Evolutionary conservation across 1,139 yeast genomes (phyloP).

Genomic region (Blastobotrys buckinghamii): DNA sequence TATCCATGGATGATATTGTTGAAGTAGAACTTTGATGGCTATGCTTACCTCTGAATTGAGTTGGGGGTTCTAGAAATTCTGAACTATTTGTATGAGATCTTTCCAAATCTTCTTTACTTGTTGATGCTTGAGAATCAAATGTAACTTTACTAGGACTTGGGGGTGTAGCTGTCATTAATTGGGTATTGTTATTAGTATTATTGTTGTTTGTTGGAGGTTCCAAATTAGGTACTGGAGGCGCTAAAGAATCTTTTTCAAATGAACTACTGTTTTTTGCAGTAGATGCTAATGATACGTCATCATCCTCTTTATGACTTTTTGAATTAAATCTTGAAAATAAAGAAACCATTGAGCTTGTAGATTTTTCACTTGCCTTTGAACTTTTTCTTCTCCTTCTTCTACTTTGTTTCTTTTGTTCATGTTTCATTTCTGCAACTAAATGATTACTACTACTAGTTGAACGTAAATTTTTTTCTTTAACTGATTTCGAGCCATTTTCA

Average conservation of each 20-base stretch:
- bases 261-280: conserved; percentile 11
- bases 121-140: not conserved
- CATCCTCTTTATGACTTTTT: not conserved
- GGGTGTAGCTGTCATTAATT: not conserved
- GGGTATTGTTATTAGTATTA: not conserved
- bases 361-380: conserved; percentile 4
- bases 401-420: conserved; percentile 6
- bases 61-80: conserved; percentile 1
- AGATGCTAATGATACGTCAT: not conserved
- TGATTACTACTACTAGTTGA: conserved; percentile 6
- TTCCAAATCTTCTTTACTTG: not conserved
- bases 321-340: conserved; percentile 7
- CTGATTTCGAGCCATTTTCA: not conserved
- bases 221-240: not conserved
- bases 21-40: not conserved
- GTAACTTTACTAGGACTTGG: conserved; percentile 5
- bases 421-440: conserved; percentile 1
- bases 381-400: conserved; percentile 5
- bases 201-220: not conserved
- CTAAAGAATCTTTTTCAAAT: conserved; percentile 8
- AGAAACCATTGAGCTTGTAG: conserved; percentile 4
- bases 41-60: not conserved
- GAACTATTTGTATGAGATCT: not conserved
- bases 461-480: conserved; percentile 3
- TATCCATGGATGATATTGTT: not conserved